phyloP scores from a whole-genome alignment of 148 eudicot species.

The Spergularia marina region DNA sequence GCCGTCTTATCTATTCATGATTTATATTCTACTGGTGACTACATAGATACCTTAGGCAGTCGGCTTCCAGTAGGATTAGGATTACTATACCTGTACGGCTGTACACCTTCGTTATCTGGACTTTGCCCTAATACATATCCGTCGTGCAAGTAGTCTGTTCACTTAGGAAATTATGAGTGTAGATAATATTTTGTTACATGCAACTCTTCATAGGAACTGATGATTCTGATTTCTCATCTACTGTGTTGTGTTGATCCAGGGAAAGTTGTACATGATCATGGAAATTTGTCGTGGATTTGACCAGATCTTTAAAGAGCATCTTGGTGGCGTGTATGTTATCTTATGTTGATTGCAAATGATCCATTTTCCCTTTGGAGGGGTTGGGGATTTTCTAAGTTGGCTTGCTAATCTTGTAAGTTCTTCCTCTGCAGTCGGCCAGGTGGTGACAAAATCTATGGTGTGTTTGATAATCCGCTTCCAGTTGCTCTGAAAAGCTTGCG shows the following conservation, averaged over 20 bases:
- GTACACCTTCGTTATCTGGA: too few relatives aligned
- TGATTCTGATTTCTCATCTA: neutral
- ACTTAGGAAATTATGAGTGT: too few relatives aligned
- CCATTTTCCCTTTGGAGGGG: too few relatives aligned
- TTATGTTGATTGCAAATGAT: neutral
- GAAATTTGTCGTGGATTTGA: constrained; percentile 94
- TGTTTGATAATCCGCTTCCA: constrained; percentile 97
- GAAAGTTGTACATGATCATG: constrained; percentile 89
- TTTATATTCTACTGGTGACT: neutral
- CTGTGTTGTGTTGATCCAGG: constrained; percentile 46
- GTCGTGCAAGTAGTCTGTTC: too few relatives aligned
- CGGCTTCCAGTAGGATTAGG: too few relatives aligned
- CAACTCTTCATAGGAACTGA: too few relatives aligned
- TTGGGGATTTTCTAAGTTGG: too few relatives aligned
- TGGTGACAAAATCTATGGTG: constrained; percentile 86
- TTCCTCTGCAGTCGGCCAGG: constrained; percentile 79
- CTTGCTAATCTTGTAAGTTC: neutral
- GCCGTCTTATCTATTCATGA: neutral
- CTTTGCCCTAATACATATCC: too few relatives aligned
- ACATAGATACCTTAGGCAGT: too few relatives aligned
- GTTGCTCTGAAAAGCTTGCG: constrained; percentile 94
- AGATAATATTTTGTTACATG: too few relatives aligned
- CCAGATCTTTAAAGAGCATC: constrained; percentile 95
- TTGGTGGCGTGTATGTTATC: constrained; percentile 82
- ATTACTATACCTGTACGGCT: too few relatives aligned